phyloP scores from a whole-genome alignment of 140 eudicot species.

The Oenanthe javanica region DNA sequence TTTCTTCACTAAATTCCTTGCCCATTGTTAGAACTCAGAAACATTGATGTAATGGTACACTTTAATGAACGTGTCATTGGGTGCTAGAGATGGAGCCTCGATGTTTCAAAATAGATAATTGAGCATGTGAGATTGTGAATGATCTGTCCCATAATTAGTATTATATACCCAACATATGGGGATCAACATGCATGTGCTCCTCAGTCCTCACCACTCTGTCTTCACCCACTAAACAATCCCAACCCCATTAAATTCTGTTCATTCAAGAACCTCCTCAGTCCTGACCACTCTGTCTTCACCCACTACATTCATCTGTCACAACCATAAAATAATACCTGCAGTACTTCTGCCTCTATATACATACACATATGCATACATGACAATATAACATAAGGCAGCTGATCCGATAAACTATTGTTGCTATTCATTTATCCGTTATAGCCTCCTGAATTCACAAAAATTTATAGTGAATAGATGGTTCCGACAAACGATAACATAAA shows the following conservation, averaged over 20 bases:
- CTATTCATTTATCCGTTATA: too few relatives aligned
- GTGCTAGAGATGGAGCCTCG: background rate
- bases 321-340: background rate
- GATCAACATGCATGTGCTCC: background rate
- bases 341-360: background rate
- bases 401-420: too few relatives aligned
- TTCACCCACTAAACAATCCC: background rate
- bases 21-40: background rate
- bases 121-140: conserved; percentile 8
- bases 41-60: background rate
- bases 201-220: background rate
- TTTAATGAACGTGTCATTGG: background rate
- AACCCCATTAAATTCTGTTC: background rate
- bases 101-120: background rate
- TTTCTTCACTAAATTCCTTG: too few relatives aligned
- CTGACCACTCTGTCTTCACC: too few relatives aligned
- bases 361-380: background rate
- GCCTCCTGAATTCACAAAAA: too few relatives aligned
- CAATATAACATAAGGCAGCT: background rate
- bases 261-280: background rate
- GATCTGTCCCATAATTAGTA: background rate
- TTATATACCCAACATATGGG: background rate
- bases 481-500: background rate
- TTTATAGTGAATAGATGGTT: background rate
- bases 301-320: conserved; percentile 3